These are phyloP conservation scores for Pezicula rhizophila DNA, from an alignment of 2,329 filamentous ascomycete genomes.

Conservation along the genomic window DNA sequence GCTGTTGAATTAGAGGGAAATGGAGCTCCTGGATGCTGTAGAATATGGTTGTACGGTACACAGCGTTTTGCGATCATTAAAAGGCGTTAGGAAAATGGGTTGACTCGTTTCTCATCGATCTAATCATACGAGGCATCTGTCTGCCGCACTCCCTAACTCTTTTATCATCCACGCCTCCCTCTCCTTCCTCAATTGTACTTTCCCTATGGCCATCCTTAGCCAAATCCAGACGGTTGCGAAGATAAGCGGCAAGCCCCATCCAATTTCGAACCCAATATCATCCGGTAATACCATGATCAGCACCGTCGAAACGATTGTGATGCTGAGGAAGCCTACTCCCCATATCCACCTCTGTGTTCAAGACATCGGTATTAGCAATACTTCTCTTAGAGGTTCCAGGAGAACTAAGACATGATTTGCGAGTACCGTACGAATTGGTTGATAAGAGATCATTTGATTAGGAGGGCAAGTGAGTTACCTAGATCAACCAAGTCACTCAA, in stretches of 20 bases:
- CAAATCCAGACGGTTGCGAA: slow-evolving; percentile 11
- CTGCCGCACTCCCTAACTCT: slow-evolving; percentile 1
- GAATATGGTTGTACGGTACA: neutral
- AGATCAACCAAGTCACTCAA: no score
- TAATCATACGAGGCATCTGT: neutral
- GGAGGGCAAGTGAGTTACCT: no score
- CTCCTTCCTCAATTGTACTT: slow-evolving; percentile 14
- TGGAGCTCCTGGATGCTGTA: neutral
- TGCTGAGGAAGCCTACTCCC: slow-evolving; percentile 20
- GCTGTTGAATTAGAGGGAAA: slow-evolving; percentile 22
- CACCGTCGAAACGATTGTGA: slow-evolving; percentile 18
- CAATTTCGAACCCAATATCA: slow-evolving; percentile 20
- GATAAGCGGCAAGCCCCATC: slow-evolving; percentile 23
- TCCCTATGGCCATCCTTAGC: slow-evolving; percentile 14
- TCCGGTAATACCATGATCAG: slow-evolving; percentile 18
- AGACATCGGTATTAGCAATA: no score
- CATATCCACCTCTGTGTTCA: slow-evolving; percentile 20
- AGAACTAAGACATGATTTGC: no score
- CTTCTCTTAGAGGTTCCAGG: no score
- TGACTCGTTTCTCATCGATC: neutral
- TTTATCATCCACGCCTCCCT: slow-evolving; percentile 15
- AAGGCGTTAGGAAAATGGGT: no score
- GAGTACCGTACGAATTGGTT: no score
- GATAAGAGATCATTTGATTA: no score
- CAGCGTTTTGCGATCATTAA: neutral